Base-by-base conservation (phyloP, 2,329 filamentous ascomycete genomes). In the Dichotomopilus funicola region DNA sequence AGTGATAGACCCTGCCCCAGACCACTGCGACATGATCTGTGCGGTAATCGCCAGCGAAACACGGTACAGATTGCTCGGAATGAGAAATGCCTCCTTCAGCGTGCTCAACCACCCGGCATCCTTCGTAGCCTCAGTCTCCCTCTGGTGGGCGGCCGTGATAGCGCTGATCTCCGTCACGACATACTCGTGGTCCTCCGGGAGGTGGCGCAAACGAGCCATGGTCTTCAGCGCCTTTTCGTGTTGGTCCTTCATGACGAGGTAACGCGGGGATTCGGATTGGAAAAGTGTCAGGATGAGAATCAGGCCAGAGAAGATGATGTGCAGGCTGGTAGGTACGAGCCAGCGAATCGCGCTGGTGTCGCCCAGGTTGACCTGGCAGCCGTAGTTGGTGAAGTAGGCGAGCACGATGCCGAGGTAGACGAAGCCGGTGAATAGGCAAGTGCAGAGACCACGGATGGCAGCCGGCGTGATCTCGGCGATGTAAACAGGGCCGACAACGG, bases 351-450 rank as follows among this genome's bases (percentile, higher is more conserved):
- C 70, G 2, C 72, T 74, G n/a, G 67, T 63, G 49, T 75, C 72
- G 31, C 71, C 68, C 27, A 83, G 71, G 66, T 82, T 72, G 44
- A 82, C 53, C 55, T 75, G 68, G 53, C 72, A 75, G 56, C 83
- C 83, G 66, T 85, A 87, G 68, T 85, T 87, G 57, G 86, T 82
- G 64, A 90, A 91, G 72, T 91, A 92, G 7, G 86, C 87, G 12
- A 91, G 75, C 63, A 91, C 86, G 59, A 91, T 89, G 31, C 87
- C 88, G 52, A 88, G 70, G 65, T 91, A 91, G 27, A 91, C 88
- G 49, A 86, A 77, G 1, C 83, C 84, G 0, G 83, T 82, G 66
- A 88, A 88, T 33, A 85, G 77, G 64, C 83, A 85, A 1, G 87
- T 89, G 66, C 86, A 90, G 27, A 91, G 79, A 61, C 88, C 87